Conservation (phyloP, 495 filamentous ascomycete genomes). For the Pyrenula aspistea region DNA sequence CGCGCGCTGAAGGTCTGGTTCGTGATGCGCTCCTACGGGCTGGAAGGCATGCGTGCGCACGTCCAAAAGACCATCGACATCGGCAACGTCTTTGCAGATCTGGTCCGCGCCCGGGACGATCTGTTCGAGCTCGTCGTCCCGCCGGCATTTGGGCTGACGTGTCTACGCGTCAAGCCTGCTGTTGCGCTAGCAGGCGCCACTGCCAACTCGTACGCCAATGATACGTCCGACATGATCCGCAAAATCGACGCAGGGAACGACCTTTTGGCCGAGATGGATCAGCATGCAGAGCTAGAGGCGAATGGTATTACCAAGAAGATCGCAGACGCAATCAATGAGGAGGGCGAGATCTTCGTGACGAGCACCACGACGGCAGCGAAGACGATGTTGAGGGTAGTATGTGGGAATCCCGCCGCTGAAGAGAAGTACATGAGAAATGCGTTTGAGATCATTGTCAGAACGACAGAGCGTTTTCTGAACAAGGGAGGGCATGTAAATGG, state of each 20-base stretch:
- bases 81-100: slow-evolving; percentile 55
- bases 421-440: slow-evolving; percentile 60
- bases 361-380: slow-evolving; percentile 62
- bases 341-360: slow-evolving; percentile 77
- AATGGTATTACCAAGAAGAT: slow-evolving; percentile 66
- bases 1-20: slow-evolving; percentile 93
- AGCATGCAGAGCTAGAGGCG: slow-evolving; percentile 30
- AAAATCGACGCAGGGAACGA: not conserved
- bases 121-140: slow-evolving; percentile 67
- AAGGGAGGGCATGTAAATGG: not conserved
- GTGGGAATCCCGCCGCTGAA: slow-evolving; percentile 54
- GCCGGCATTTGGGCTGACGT: slow-evolving; percentile 71
- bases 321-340: slow-evolving; percentile 62
- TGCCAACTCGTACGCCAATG: not conserved
- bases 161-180: slow-evolving; percentile 43
- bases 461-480: slow-evolving; percentile 47
- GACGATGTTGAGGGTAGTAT: slow-evolving; percentile 74
- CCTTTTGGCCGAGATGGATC: slow-evolving; percentile 6
- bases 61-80: slow-evolving; percentile 53
- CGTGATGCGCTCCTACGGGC: slow-evolving; percentile 77
- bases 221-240: not conserved
- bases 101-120: slow-evolving; percentile 49
- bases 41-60: slow-evolving; percentile 63
- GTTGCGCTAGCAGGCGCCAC: slow-evolving; percentile 12
- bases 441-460: slow-evolving; percentile 66